A percentile compares a stretch with the other conserved stretches of the same genome.
Evolutionary conservation across 1,284 basidiomycete genomes (phyloP).

Genomic region (Peniophora sp.): DNA sequence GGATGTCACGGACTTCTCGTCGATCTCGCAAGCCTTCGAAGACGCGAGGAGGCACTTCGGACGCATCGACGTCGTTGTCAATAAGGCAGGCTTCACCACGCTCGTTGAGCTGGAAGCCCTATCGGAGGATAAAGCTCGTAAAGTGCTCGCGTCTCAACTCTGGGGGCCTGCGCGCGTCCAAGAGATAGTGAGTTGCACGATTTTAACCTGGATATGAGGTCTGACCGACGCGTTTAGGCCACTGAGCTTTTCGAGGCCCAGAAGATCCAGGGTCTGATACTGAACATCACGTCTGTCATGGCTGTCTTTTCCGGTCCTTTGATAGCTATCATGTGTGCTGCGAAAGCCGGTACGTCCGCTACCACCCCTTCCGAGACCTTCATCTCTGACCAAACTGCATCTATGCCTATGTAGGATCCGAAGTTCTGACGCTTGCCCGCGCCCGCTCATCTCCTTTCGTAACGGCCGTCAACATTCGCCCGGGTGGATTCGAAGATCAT

Average conservation of each 20-base stretch:
- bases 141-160: constrained; percentile 27
- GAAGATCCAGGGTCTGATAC: too few species aligned
- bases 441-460: not conserved
- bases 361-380: not conserved
- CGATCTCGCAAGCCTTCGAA: constrained; percentile 25
- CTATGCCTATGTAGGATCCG: not conserved
- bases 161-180: constrained; percentile 23
- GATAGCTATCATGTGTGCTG: too few species aligned
- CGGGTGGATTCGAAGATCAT: not conserved
- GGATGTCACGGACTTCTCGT: constrained; percentile 27
- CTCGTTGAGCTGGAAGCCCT: constrained; percentile 27
- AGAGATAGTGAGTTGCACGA: not conserved
- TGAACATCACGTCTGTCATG: too few species aligned
- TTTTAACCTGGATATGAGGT: too few species aligned
- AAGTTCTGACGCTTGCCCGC: not conserved
- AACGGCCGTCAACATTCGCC: not conserved
- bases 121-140: constrained; percentile 20
- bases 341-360: not conserved
- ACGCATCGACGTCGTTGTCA: constrained; percentile 34
- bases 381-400: not conserved
- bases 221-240: too few species aligned
- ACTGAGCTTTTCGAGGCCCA: too few species aligned
- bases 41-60: constrained; percentile 26
- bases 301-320: too few species aligned
- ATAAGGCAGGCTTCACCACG: constrained; percentile 28